Base-by-base conservation (phyloP, 225 moss, liverwort and hornwort species). In the Physcomitrium patens region DNA sequence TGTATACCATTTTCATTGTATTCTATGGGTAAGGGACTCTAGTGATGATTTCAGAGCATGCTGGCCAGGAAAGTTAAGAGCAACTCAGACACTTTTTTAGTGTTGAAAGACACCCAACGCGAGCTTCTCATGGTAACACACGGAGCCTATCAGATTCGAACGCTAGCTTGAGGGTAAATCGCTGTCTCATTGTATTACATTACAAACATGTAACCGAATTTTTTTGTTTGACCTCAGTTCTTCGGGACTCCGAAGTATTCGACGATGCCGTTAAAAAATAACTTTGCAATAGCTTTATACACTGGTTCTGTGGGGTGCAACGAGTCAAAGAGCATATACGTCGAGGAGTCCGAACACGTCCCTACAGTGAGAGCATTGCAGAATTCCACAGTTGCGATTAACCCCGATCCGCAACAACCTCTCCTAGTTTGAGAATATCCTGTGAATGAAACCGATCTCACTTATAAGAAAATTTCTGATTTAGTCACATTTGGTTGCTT, bases 251-350 rank as follows among this genome's bases (percentile, higher is more conserved):
- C 73, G 42, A 86, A 86, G 62, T 77, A 84, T 0, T 56, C 2
- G n/a, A 54, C 73, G 73, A 84, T 58, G 0, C 48, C 18, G 0
- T 2, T 60, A 70, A 52, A 79, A 14, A 31, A 14, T 22, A 9
- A 26, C 9, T 81, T 68, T 0, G 81, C 77, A 1, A 82, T 6
- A 12, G 51, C 57, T 71, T 64, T 77, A 16, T 87, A 87, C 15
- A 55, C 28, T 19, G 50, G 17, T 74, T 87, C 73, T 0, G 84
- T 76, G 61, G 87, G 87, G 56, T 87, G 87, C 28, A 79, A 0
- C 0, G 87, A 79, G 71, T 87, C 87, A 3, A 87, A 87, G 48
- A 87, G 84, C 67, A 87, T 65, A 7, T 68, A 82, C 0, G 65
- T 71, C 4, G 87, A 79, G n/a, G 84, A 81, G 50, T 87, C 65